A percentile compares a stretch with the other conserved stretches of the same genome.
Evolutionary conservation across 371 early-diverging fungal genomes (phyloP).

Genomic region (Encephalitozoon romaleae): DNA sequence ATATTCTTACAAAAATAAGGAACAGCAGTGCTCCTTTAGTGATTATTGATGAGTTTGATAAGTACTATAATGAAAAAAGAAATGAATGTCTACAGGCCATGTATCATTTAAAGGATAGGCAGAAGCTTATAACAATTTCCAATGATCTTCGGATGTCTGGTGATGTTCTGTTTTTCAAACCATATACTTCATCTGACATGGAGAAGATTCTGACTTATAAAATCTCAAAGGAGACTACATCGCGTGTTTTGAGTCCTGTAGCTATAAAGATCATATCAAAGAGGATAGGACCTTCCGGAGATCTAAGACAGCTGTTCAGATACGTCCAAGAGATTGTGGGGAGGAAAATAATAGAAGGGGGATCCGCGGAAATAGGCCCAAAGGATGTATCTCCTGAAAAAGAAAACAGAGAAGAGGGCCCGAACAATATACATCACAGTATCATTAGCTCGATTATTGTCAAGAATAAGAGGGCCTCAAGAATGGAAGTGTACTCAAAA

Average conservation of each 20-base stretch:
- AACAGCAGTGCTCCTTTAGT: background rate
- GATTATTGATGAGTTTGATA: conserved; percentile 58
- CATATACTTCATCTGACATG: conserved; percentile 47
- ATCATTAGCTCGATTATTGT: background rate
- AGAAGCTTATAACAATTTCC: conserved; percentile 49
- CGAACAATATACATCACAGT: background rate
- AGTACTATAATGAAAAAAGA: conserved; percentile 37
- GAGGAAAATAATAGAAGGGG: conserved; percentile 9
- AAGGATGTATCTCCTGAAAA: background rate
- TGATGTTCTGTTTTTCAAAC: conserved; percentile 20
- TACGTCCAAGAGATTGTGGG: background rate
- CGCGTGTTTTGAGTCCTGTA: background rate
- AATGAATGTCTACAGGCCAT: conserved; percentile 23
- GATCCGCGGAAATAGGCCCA: background rate
- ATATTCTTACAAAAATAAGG: conserved; percentile 12
- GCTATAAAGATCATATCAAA: conserved; percentile 18
- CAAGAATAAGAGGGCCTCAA: background rate
- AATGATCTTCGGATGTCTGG: conserved; percentile 22
- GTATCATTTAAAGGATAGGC: background rate
- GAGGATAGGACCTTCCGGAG: conserved; percentile 34
- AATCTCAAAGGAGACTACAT: conserved; percentile 12
- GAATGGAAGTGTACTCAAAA: background rate
- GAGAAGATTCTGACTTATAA: conserved; percentile 37
- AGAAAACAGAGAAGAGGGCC: background rate
- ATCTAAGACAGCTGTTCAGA: conserved; percentile 42